phyloP scores from a whole-genome alignment of 1,284 basidiomycete species.

The Ustilago shanxiensis region DNA sequence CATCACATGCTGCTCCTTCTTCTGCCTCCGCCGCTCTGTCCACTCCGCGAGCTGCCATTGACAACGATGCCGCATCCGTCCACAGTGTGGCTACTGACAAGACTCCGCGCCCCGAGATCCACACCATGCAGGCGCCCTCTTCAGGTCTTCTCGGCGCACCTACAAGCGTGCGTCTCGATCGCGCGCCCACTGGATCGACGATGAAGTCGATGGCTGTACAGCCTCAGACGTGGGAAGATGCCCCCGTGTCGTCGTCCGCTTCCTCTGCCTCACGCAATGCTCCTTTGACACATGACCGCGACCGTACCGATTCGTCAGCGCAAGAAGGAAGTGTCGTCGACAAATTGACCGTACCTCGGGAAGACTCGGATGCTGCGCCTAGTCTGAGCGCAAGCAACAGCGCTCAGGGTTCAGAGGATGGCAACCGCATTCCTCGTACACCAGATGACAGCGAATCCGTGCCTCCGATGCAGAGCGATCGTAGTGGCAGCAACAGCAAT shows the following conservation, averaged over 20 bases:
- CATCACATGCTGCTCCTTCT: not conserved
- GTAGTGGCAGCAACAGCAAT: slow-evolving; percentile 2
- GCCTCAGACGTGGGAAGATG: slow-evolving; percentile 40
- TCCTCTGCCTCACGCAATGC: slow-evolving; percentile 12
- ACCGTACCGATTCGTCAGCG: slow-evolving; percentile 25
- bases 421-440: slow-evolving; percentile 40
- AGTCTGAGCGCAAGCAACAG: slow-evolving; percentile 46
- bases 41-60: not conserved
- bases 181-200: slow-evolving; percentile 39
- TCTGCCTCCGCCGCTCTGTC: not conserved
- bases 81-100: slow-evolving; percentile 31
- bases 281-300: slow-evolving; percentile 20
- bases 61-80: slow-evolving; percentile 27
- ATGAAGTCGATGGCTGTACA: slow-evolving; percentile 47
- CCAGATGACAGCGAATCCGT: slow-evolving; percentile 36
- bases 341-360: slow-evolving; percentile 37
- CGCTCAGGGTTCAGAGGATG: slow-evolving; percentile 49
- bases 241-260: slow-evolving; percentile 6
- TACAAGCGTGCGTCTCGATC: slow-evolving; percentile 25
- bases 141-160: slow-evolving; percentile 5
- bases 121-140: slow-evolving; percentile 1
- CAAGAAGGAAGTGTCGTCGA: slow-evolving; percentile 50
- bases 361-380: slow-evolving; percentile 46
- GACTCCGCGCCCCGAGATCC: slow-evolving; percentile 23
- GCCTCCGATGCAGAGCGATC: slow-evolving; percentile 12